Base-by-base conservation (phyloP, 176 grass and related monocot genomes). In the Microstegium vimineum region DNA sequence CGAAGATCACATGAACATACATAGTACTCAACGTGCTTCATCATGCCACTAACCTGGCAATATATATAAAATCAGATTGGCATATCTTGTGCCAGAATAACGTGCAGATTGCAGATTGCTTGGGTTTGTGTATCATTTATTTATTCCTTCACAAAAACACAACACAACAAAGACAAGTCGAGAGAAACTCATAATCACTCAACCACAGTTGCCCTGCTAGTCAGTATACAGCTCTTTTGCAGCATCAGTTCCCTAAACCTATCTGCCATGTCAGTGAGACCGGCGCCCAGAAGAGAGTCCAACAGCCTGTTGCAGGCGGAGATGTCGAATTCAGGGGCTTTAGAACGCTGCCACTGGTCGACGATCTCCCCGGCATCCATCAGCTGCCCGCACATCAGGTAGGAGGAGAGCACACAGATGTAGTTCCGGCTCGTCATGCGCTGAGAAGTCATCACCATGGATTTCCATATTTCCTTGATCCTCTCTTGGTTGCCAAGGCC, bases 381-480 rank as follows among this genome's bases (percentile, higher is more conserved):
- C 42, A 89, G 75, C 5, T 70, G 74, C 31, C 76, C 90, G 1
- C 69, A 81, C 74, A 84, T 80, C 27, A 98, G 79, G 79, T 88
- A 86, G 34, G 95, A 88, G 9, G 92, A 91, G 68, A 94, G 66
- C 33, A 90, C 64, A 0, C 92, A 93, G 66, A 98, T 34, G 28
- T 88, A 98, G 41, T 88, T 95, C 56, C 92, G 76, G 41, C 82
- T 81, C 2, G 82, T 93, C 92, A 91, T 93, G 71, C 91, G 90
- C 84, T 87, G 88, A 0, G 86, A 73, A 2, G 84, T 89, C 88
- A 90, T 86, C 13, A 69, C 65, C 95, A 98, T 82, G 31, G 90
- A 95, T 51, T 87, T 95, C 92, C 90, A 93, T n/a, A 98, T 98
- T 69, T 93, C 92, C 78, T 84, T 88, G 5, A 95, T 81, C 61